A percentile compares a stretch with the other conserved stretches of the same genome.
phyloP scores from a whole-genome alignment of 2,329 filamentous ascomycete species.

The Trichocomaceae sp. region DNA sequence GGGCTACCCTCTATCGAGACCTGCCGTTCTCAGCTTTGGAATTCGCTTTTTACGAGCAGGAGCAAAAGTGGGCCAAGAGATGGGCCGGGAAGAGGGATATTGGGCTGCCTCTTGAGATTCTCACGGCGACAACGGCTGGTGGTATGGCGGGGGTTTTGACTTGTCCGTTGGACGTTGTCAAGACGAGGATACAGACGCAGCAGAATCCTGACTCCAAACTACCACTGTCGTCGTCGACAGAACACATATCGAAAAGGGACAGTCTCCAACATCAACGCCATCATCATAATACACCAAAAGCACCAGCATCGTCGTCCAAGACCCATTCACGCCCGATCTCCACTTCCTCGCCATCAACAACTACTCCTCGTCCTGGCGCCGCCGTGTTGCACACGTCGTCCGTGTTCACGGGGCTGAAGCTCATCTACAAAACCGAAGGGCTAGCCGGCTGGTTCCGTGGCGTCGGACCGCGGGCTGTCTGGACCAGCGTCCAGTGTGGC shows the following conservation, averaged over 20 bases:
- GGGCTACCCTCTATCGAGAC: conserved; percentile 88
- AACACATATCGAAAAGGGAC: conserved; percentile 27
- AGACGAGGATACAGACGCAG: conserved; percentile 93
- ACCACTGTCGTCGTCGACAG: conserved; percentile 14
- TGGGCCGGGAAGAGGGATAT: conserved; percentile 79
- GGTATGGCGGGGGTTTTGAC: conserved; percentile 91
- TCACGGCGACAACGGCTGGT: conserved; percentile 83
- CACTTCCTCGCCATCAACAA: conserved; percentile 80
- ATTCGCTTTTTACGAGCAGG: conserved; percentile 97
- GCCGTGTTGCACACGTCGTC: conserved; percentile 82
- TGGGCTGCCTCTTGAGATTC: conserved; percentile 73
- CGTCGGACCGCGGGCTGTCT: conserved; percentile 84
- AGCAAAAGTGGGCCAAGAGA: conserved; percentile 69
- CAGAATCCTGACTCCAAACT: conserved; percentile 50
- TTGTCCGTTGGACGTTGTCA: conserved; percentile 93
- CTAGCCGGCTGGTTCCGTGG: conserved; percentile 87
- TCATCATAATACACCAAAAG: not conserved
- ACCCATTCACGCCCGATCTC: conserved; percentile 69
- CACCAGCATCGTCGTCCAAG: conserved; percentile 26
- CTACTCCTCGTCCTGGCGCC: conserved; percentile 70
- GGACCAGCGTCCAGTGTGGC: conserved; percentile 95
- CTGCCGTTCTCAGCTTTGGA: conserved; percentile 93
- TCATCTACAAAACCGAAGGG: conserved; percentile 89
- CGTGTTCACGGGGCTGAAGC: conserved; percentile 70
- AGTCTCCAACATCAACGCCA: conserved; percentile 11